These are phyloP conservation scores for Penicillium goetzii DNA, from an alignment of 495 filamentous ascomycete genomes.

Conservation along the genomic window DNA sequence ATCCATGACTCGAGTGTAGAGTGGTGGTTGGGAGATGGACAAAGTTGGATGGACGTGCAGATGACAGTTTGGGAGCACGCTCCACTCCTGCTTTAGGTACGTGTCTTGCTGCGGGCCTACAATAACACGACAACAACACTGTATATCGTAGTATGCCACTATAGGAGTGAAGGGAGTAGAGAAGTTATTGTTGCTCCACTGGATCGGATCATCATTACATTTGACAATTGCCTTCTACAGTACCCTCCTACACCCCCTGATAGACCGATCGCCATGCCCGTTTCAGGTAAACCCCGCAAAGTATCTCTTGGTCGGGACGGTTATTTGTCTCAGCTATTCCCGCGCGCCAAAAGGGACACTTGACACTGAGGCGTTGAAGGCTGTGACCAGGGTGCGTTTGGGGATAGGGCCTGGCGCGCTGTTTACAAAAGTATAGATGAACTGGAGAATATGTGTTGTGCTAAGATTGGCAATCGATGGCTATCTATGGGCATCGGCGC, in stretches of 20 bases:
- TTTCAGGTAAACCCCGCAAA: constrained; percentile 17
- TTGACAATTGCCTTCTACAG: neutral
- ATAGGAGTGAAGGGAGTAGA: neutral
- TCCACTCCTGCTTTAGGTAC: constrained; percentile 16
- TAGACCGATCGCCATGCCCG: constrained; percentile 10
- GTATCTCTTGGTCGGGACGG: neutral
- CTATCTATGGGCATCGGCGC: constrained; percentile 10
- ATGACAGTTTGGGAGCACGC: constrained; percentile 17
- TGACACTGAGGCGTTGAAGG: neutral
- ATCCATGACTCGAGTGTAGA: neutral
- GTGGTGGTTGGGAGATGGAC: neutral
- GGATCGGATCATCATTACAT: constrained; percentile 9
- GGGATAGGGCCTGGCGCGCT: neutral
- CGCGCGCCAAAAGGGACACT: constrained; percentile 4
- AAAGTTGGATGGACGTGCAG: constrained; percentile 6
- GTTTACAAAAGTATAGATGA: neutral
- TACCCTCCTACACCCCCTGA: neutral
- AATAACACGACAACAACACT: neutral
- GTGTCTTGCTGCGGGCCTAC: constrained; percentile 1
- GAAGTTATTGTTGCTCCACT: constrained; percentile 11
- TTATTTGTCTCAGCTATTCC: constrained; percentile 8
- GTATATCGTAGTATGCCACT: neutral
- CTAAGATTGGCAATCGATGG: constrained; percentile 7
- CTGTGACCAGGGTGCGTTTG: constrained; percentile 1
- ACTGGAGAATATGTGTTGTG: neutral